Evolutionary conservation across 2,329 filamentous ascomycete species (phyloP), one percentile per base, ranked within the genome.

Genomic region (Hypoxylon sp.): DNA sequence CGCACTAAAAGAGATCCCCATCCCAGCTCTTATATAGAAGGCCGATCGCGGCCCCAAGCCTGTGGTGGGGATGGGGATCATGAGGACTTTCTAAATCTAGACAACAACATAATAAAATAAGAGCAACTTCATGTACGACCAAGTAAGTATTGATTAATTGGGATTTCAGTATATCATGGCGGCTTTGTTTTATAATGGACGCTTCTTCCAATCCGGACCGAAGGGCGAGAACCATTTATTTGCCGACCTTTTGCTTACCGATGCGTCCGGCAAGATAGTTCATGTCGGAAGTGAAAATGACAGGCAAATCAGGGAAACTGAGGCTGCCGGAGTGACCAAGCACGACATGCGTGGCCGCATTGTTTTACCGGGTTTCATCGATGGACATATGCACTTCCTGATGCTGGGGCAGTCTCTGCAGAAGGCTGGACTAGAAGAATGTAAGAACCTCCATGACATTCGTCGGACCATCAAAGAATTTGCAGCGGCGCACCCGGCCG

Each of bases 111-210:
- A 35, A 19, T 19, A 11, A 60, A 57, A 37, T 14, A 59, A 22
- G 19, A 53, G 10, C 13, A 42, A 48, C 13, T 33, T 46, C 9
- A 48, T 44, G 52, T 8, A 33, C 24, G 26, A 33, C 4, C 13
- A 19, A 14, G 5, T 26, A 31, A 37, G 14, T 22, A 11, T 22
- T 39, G 31, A 8, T 67, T 58, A 24, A 5, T 44, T 14, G 10
- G 3, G 3, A 51, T 24, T 13, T 50, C 0, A 3, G 1, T 6
- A 46, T 17, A 58, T 63, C 10, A 89, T 83, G 50, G 82, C 78
- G 62, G 86, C 81, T 59, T 88, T 91, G 33, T 91, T 88, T 9
- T 82, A 80, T 52, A 84, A 82, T 2, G 86, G 89, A 82, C 91
- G 87, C 33, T 85, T 89, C 74, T 87, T 88, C 24, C 89, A 88